Base-by-base conservation (phyloP, 352 stramenopile genomes). In the Phytophthora cactorum region DNA sequence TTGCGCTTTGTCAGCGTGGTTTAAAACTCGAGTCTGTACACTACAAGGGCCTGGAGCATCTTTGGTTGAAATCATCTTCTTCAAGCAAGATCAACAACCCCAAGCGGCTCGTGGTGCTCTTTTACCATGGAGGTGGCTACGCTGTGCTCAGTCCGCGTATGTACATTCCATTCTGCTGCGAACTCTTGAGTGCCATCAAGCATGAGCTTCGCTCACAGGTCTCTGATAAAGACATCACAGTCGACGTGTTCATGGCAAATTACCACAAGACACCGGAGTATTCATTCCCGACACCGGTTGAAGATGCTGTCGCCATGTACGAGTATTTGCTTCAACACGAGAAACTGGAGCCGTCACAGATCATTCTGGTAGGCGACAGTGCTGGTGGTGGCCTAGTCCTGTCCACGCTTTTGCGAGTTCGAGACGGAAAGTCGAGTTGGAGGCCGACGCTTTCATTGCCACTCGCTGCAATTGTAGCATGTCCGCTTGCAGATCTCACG, bases 391-490 rank as follows among this genome's bases (percentile, higher is more conserved):
- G 43, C 6, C 7, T 49, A 4, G 43, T 49, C 4, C 7, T 49
- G n/a, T 27, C 43, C 43, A 49, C 43, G 12, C 15, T 45, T 15
- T 32, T 77, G 15, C 63, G 69, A 14, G 27, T 73, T 17, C 34
- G 34, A 39, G 34, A 39, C 63, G 28, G 47, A 22, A 43, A 56
- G 27, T 43, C 38, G 2, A 61, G 22, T 43, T 43, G 53, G 53
- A 55, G 44, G 15, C 10, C 15, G 1, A 56, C 38, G 11, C 14
- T 55, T 5, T 15, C 32, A 2, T 41, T 70, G 27, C 71, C 71
- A 11, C 51, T 68, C 9, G 67, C 59, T 25, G 63, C 51, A 1
- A 62, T 70, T 5, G 52, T 76, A 39, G 27, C 38, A 15, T 59
- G 52, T 6, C 52, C 52, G 14, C 52, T 59, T 38, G 52, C 38